These are phyloP conservation scores for Ilyonectria robusta DNA, from an alignment of 2,329 filamentous ascomycete genomes.

Conservation along the genomic window DNA sequence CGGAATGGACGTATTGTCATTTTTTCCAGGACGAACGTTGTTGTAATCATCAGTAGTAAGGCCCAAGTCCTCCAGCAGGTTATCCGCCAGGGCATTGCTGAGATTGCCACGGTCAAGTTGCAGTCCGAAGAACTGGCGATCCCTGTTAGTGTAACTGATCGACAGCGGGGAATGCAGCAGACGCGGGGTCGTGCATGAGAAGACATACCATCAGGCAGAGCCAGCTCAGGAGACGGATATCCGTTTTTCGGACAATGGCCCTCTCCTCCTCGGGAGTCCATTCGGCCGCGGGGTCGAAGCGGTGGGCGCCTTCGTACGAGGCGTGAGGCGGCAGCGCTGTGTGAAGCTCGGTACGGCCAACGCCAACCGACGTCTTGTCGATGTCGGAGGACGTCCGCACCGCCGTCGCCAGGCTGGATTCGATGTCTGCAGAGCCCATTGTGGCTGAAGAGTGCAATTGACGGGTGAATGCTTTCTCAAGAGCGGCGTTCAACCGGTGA, in stretches of 20 bases:
- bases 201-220: constrained; percentile 58
- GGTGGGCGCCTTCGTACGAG: constrained; percentile 58
- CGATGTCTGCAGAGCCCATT: constrained; percentile 49
- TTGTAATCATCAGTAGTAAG: constrained; percentile 69
- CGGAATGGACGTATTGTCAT: background rate
- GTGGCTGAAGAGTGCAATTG: constrained; percentile 4
- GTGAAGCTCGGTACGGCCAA: constrained; percentile 57
- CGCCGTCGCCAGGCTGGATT: constrained; percentile 44
- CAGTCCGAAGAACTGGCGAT: constrained; percentile 69
- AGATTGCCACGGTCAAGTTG: constrained; percentile 76
- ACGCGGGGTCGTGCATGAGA: background rate
- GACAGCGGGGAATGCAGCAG: constrained; percentile 16
- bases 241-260: constrained; percentile 67
- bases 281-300: constrained; percentile 56
- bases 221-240: constrained; percentile 58
- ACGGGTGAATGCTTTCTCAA: background rate
- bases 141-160: constrained; percentile 35
- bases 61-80: constrained; percentile 68
- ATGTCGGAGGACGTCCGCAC: constrained; percentile 45
- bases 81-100: constrained; percentile 73
- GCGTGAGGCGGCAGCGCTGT: constrained; percentile 47
- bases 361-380: constrained; percentile 46
- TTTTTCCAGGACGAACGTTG: constrained; percentile 52
- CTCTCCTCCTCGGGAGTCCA: constrained; percentile 73
- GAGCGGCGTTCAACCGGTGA: background rate